These are phyloP conservation scores for Cerrena zonata DNA, from an alignment of 1,284 basidiomycete genomes.

Conservation along the genomic window DNA sequence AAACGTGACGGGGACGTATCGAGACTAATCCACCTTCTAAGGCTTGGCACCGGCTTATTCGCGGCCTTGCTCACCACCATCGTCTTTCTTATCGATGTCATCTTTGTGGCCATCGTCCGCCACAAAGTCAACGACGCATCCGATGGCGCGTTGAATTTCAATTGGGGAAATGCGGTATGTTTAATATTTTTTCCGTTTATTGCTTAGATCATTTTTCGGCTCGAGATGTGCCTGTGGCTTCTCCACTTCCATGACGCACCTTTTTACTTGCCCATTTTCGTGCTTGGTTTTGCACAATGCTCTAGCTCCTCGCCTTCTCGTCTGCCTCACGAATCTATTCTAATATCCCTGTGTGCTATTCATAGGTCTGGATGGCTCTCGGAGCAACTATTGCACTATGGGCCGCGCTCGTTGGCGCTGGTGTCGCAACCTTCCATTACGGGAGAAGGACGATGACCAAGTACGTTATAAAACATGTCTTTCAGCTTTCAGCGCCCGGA, in stretches of 20 bases:
- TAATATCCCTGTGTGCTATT: constrained; percentile 8
- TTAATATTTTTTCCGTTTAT: neutral
- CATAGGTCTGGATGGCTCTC: constrained; percentile 49
- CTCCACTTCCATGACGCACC: too few relatives aligned
- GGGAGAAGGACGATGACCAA: too few relatives aligned
- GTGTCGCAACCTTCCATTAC: constrained; percentile 31
- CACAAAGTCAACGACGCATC: constrained; percentile 37
- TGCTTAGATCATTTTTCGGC: too few relatives aligned
- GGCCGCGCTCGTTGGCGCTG: constrained; percentile 38
- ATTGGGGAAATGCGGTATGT: constrained; percentile 47
- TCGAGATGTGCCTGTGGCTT: constrained; percentile 2
- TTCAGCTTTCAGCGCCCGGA: too few relatives aligned
- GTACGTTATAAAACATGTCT: too few relatives aligned
- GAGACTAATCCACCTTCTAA: constrained; percentile 25
- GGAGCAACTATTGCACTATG: constrained; percentile 45
- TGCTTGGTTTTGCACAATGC: too few relatives aligned
- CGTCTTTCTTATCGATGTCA: constrained; percentile 50
- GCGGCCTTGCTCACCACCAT: constrained; percentile 44
- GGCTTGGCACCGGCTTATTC: constrained; percentile 18
- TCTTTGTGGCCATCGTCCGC: constrained; percentile 42
- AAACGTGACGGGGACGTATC: constrained; percentile 26
- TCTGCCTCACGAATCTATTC: constrained; percentile 4
- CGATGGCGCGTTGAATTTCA: constrained; percentile 35
- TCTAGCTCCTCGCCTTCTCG: too few relatives aligned
- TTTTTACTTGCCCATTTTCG: too few relatives aligned